These are phyloP conservation scores for Actinomortierella wolfii DNA, from an alignment of 371 early-diverging fungal genomes.

Conservation along the genomic window DNA sequence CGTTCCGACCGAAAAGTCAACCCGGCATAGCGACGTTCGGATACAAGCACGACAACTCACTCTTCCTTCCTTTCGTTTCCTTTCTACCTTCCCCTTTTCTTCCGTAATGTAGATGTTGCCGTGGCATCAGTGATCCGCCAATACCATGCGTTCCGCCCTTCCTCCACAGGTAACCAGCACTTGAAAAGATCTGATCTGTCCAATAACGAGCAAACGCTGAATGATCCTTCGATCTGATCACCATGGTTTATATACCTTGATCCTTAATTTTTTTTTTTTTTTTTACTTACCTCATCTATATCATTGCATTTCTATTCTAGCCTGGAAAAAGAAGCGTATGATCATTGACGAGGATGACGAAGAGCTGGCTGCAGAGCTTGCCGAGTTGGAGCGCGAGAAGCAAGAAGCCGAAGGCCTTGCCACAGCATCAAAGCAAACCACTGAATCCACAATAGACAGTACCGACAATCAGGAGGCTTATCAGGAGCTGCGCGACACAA, in stretches of 20 bases:
- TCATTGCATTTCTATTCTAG: conserved; percentile 6
- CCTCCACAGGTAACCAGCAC: conserved; percentile 27
- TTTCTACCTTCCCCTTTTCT: neutral
- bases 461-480: conserved; percentile 7
- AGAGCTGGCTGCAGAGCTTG: conserved; percentile 39
- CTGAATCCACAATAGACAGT: neutral
- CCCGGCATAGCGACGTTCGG: neutral
- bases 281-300: neutral
- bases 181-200: neutral
- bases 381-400: conserved; percentile 42
- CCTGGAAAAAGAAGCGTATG: conserved; percentile 34
- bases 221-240: neutral
- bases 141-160: conserved; percentile 39
- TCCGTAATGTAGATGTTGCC: conserved; percentile 10
- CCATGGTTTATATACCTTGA: neutral
- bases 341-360: conserved; percentile 42
- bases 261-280: neutral
- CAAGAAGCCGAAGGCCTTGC: conserved; percentile 35
- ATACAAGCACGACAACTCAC: neutral
- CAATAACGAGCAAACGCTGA: neutral
- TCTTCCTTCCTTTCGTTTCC: neutral
- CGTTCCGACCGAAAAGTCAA: neutral
- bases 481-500: conserved; percentile 27
- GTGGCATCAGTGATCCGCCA: conserved; percentile 27
- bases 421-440: conserved; percentile 8